Percentiles rank a stretch among this genome's conserved stretches.
Conservation (phyloP, 768 basidiomycete species). For the Galerina marginata region DNA sequence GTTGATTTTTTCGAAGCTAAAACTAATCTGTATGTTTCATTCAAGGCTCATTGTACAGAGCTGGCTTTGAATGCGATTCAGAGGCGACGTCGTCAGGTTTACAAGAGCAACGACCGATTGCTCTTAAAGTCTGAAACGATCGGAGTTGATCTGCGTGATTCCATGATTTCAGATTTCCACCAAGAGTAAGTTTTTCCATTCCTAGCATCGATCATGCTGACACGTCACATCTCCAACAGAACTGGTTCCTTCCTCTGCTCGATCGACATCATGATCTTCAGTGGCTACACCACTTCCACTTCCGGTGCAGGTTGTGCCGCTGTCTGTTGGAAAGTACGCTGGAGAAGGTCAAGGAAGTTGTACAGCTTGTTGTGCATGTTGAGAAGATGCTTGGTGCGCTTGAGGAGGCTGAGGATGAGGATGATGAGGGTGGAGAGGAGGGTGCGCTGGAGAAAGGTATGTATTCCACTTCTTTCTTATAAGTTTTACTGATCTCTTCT, state of each 20-base stretch:
- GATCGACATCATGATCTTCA: constrained; percentile 79
- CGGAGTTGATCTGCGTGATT: constrained; percentile 83
- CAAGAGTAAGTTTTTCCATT: constrained; percentile 68
- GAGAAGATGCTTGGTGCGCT: constrained; percentile 83
- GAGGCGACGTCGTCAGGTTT: constrained; percentile 95
- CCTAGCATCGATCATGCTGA: background rate
- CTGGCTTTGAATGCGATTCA: constrained; percentile 97
- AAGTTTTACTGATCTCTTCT: constrained; percentile 11
- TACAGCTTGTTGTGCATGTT: constrained; percentile 79
- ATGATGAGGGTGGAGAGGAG: constrained; percentile 66
- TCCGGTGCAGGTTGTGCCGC: constrained; percentile 81
- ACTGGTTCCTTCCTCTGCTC: constrained; percentile 91
- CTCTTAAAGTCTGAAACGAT: constrained; percentile 87
- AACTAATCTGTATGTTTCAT: constrained; percentile 9
- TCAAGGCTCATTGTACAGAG: constrained; percentile 92
- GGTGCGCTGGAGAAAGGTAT: constrained; percentile 86
- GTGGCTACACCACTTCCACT: constrained; percentile 76
- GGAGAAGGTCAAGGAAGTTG: constrained; percentile 70
- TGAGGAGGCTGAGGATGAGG: constrained; percentile 96
- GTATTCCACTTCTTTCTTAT: constrained; percentile 23
- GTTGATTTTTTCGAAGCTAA: constrained; percentile 6
- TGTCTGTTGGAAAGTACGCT: constrained; percentile 67
- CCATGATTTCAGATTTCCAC: constrained; percentile 99
- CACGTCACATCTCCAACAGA: constrained; percentile 51
- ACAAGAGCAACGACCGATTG: constrained; percentile 87